Conservation (phyloP, 257 asterid species). For the Scutellaria galericulata region DNA sequence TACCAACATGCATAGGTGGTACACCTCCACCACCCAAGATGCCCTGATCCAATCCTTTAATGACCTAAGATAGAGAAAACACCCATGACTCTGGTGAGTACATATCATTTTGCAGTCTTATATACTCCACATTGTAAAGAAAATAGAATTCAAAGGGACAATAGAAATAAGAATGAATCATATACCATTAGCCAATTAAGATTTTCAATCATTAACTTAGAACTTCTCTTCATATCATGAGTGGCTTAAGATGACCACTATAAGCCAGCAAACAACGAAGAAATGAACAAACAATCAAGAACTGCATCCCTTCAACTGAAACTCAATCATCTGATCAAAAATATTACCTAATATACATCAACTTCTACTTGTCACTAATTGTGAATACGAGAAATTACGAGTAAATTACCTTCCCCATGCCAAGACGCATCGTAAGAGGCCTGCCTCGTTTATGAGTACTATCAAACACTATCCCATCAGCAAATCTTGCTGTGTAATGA, state of each 20-base stretch:
- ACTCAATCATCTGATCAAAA: not conserved
- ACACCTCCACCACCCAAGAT: slow-evolving; percentile 93
- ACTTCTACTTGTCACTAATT: not conserved
- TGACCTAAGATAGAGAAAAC: slow-evolving; percentile 50
- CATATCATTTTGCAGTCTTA: not conserved
- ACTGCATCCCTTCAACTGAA: not conserved
- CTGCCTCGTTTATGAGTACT: slow-evolving; percentile 86
- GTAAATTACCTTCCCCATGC: slow-evolving; percentile 72
- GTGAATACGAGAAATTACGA: slow-evolving; percentile 16
- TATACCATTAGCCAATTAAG: not conserved
- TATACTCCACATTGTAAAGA: not conserved
- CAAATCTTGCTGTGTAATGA: slow-evolving; percentile 91
- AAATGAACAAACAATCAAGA: not conserved
- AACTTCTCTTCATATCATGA: slow-evolving; percentile 3
- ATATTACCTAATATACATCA: not conserved
- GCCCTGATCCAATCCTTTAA: slow-evolving; percentile 92
- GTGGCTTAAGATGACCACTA: not conserved
- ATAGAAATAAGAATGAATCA: not conserved
- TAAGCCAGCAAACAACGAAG: too few species aligned
- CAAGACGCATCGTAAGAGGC: slow-evolving; percentile 90
- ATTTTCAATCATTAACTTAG: not conserved
- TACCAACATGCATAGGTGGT: slow-evolving; percentile 92
- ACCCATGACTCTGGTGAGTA: not conserved
- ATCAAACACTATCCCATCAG: slow-evolving; percentile 80
- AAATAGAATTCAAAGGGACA: not conserved